phyloP scores from a whole-genome alignment of 768 basidiomycete genomes.

The Podaxis mareebaensis region DNA sequence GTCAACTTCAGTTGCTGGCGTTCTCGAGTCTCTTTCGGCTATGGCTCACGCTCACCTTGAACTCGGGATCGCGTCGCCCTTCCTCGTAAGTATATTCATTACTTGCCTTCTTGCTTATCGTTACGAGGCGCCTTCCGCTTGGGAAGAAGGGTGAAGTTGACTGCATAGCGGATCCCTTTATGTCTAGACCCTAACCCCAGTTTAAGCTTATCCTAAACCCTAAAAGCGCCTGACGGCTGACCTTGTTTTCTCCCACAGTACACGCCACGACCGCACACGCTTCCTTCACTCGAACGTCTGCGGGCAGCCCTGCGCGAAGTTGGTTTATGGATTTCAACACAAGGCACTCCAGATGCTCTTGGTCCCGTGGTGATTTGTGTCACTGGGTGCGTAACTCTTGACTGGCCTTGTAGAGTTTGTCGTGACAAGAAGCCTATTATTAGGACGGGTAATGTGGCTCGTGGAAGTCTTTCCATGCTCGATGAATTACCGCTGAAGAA shows the following conservation, averaged over 20 bases:
- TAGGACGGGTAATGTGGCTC: constrained; percentile 80
- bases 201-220: constrained; percentile 11
- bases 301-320: constrained; percentile 55
- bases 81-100: constrained; percentile 56
- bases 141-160: background rate
- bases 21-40: constrained; percentile 76
- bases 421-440: constrained; percentile 4
- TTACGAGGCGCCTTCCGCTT: background rate
- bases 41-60: constrained; percentile 80
- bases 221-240: background rate
- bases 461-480: constrained; percentile 75
- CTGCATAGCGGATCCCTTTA: background rate
- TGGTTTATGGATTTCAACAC: constrained; percentile 51
- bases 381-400: constrained; percentile 60
- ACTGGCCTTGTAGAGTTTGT: background rate
- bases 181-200: constrained; percentile 9
- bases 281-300: constrained; percentile 54
- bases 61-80: constrained; percentile 78
- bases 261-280: constrained; percentile 79
- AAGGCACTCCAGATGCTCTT: constrained; percentile 60
- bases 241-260: constrained; percentile 40
- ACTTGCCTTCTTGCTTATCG: background rate
- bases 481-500: constrained; percentile 65
- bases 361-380: constrained; percentile 83
- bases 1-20: constrained; percentile 70